These are phyloP conservation scores for Byssothecium circinans DNA, from an alignment of 2,329 filamentous ascomycete genomes.

Conservation along the genomic window DNA sequence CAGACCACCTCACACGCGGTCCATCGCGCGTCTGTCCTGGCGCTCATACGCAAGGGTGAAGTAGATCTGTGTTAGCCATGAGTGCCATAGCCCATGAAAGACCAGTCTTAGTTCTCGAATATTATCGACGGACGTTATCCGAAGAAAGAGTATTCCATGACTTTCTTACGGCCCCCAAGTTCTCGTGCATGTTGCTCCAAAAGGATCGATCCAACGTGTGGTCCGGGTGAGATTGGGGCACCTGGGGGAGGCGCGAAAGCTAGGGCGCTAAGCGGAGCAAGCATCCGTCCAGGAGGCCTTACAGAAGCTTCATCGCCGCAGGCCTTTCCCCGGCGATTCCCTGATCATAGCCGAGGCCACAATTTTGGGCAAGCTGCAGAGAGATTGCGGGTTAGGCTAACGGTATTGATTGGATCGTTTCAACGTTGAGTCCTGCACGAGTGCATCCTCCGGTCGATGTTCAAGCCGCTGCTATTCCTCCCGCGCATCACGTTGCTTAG, in stretches of 20 bases:
- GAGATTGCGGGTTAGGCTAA: slow-evolving; percentile 18
- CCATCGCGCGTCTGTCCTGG: slow-evolving; percentile 6
- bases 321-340: slow-evolving; percentile 20
- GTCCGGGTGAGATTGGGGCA: slow-evolving; percentile 28
- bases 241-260: slow-evolving; percentile 30
- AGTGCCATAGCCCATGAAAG: no score
- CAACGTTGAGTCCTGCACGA: slow-evolving; percentile 11
- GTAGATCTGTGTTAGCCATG: background rate
- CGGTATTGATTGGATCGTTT: slow-evolving; percentile 20
- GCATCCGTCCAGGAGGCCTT: slow-evolving; percentile 21
- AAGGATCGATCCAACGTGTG: slow-evolving; percentile 31
- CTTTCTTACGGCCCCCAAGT: no score
- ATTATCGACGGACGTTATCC: no score
- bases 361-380: slow-evolving; percentile 27
- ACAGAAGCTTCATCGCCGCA: slow-evolving; percentile 25
- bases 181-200: slow-evolving; percentile 16
- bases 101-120: no score
- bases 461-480: slow-evolving; percentile 14
- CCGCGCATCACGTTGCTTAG: slow-evolving; percentile 23
- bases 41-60: background rate
- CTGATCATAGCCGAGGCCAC: slow-evolving; percentile 21
- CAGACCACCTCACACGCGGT: slow-evolving; percentile 1
- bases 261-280: slow-evolving; percentile 36
- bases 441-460: slow-evolving; percentile 1
- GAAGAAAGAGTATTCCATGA: no score